Percentiles rank a stretch among this genome's conserved stretches.
phyloP scores from a whole-genome alignment of 2,329 filamentous ascomycete species.

The Hysterium pulicare region DNA sequence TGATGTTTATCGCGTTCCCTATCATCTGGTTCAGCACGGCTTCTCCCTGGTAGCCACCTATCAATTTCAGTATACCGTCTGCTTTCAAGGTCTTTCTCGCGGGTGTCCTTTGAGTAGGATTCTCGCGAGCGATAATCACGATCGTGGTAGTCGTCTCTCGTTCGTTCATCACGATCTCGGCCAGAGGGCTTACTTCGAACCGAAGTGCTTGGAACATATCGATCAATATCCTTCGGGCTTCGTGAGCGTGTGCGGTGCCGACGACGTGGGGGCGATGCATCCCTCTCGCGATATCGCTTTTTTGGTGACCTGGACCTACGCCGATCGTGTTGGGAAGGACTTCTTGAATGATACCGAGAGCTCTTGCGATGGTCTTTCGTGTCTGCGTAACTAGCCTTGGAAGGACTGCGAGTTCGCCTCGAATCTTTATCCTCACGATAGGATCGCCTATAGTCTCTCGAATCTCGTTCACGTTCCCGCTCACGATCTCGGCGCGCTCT shows the following conservation, averaged over 20 bases:
- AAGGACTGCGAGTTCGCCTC: constrained; percentile 24
- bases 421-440: constrained; percentile 21
- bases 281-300: constrained; percentile 9
- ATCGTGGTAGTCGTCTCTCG: constrained; percentile 18
- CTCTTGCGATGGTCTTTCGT: constrained; percentile 24
- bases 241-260: constrained; percentile 19
- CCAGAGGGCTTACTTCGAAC: constrained; percentile 5
- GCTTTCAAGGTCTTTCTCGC: constrained; percentile 30
- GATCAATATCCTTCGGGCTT: constrained; percentile 37
- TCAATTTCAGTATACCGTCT: constrained; percentile 6
- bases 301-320: constrained; percentile 13
- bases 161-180: constrained; percentile 8
- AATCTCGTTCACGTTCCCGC: background rate
- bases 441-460: constrained; percentile 20
- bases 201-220: constrained; percentile 33
- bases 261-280: constrained; percentile 1
- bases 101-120: constrained; percentile 15
- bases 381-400: constrained; percentile 26
- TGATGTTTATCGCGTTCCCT: constrained; percentile 8
- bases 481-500: constrained; percentile 22
- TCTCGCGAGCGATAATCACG: constrained; percentile 8
- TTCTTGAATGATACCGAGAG: constrained; percentile 17
- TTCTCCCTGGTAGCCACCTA: background rate
- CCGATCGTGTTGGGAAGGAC: constrained; percentile 13
- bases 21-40: background rate